Evolutionary conservation across 2,329 filamentous ascomycete species (phyloP), one percentile per base, ranked within the genome.

Genomic region (Fusarium sp.): DNA sequence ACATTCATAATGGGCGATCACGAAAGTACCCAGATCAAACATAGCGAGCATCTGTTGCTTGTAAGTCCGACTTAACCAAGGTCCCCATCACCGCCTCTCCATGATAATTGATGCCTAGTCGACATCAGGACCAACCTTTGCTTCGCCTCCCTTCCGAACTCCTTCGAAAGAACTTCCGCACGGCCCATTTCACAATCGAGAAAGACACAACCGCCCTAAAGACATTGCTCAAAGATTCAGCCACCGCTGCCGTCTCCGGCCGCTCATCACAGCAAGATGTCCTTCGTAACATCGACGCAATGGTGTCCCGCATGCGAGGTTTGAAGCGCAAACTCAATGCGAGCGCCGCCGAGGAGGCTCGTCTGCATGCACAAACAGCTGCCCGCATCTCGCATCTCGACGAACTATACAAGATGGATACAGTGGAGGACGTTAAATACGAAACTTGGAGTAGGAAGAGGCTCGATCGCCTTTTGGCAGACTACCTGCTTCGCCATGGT

Each of bases 141-240:
- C 91, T 99, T 75, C 94, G 95, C 39, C 90, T 98, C 28, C 96
- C 96, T 24, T 93, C 96, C 83, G 96, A 98, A 81, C 92, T 98
- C 65, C 91, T 97, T 28, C 93, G 95, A 63, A 96, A 96, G 82
- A 98, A 97, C 84, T 97, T 98, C 84, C 96, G 97, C 78, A 91
- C 92, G 8, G 93, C 93, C 48, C 93, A 95, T 81, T 91, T 92
- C 79, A 87, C 90, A 73, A 89, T 95, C 81, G 93, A 96, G 80
- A 92, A 91, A 80, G 90, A 93, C 76, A 90, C 89, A 70, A 87
- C 87, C 24, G 86, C 87, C 55, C 84, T 94, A 73, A 90, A 90
- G 78, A 87, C 89, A 28, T 83, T 87, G 17, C 86, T 92, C 66
- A 88, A 88, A 75, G 89, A 91, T 52, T 88, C 89, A 5, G 91